Evolutionary conservation across 257 asterid genomes (phyloP).

Genomic region (Ajuga chamaepitys): DNA sequence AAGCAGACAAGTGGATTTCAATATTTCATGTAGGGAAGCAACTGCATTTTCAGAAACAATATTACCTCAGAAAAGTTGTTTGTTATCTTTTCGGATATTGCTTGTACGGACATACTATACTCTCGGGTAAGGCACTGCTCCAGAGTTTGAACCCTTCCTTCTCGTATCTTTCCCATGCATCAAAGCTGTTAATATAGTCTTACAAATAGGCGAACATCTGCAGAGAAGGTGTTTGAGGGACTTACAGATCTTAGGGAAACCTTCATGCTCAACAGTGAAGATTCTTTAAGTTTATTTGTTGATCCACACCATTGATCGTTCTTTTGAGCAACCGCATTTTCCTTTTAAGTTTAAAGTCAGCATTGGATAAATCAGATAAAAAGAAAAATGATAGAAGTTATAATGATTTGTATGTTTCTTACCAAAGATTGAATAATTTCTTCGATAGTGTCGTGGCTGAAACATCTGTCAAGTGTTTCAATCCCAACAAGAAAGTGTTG

Average conservation of each 20-base stretch:
- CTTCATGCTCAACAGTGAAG: conserved; percentile 73
- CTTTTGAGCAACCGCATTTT: conserved; percentile 49
- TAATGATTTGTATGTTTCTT: background rate
- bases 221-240: background rate
- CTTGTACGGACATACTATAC: conserved; percentile 71
- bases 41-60: background rate
- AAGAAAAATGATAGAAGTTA: background rate
- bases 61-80: conserved; percentile 60
- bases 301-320: conserved; percentile 54
- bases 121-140: conserved; percentile 71
- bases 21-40: background rate
- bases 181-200: no score
- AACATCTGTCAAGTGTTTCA: conserved; percentile 50
- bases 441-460: conserved; percentile 66
- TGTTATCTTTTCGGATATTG: conserved; percentile 40
- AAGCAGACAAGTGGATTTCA: background rate
- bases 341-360: conserved; percentile 23
- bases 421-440: conserved; percentile 74
- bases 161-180: conserved; percentile 50
- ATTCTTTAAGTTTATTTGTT: conserved; percentile 47
- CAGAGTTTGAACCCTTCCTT: conserved; percentile 68
- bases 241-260: conserved; percentile 77
- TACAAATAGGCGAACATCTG: no score
- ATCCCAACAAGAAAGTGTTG: conserved; percentile 25
- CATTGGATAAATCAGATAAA: background rate